These are phyloP conservation scores for Naumovozyma baii DNA, from an alignment of 805 yeast species.

Conservation along the genomic window DNA sequence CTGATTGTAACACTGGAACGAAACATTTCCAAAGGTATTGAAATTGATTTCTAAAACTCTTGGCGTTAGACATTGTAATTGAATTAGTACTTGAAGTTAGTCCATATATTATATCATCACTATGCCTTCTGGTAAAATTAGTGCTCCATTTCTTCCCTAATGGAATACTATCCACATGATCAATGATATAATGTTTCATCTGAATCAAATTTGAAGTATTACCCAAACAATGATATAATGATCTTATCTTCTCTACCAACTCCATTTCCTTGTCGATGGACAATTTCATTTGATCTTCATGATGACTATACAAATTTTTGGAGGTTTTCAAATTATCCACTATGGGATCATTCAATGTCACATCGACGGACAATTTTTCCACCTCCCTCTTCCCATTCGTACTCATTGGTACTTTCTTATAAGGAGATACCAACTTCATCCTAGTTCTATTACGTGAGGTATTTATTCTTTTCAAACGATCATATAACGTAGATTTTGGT, in stretches of 20 bases:
- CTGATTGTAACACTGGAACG: constrained; percentile 11
- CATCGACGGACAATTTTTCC: neutral
- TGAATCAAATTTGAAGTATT: constrained; percentile 15
- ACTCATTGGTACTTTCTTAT: too few relatives aligned
- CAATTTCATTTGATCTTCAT: constrained; percentile 21
- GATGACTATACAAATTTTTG: constrained; percentile 6
- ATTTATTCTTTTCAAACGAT: constrained; percentile 12
- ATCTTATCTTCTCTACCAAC: constrained; percentile 10
- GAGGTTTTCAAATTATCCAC: neutral
- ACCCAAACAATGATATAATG: constrained; percentile 14
- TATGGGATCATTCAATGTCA: neutral
- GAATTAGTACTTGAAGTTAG: constrained; percentile 5
- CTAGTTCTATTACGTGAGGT: too few relatives aligned
- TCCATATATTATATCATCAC: constrained; percentile 16
- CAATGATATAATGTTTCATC: constrained; percentile 13
- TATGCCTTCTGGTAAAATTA: constrained; percentile 18
- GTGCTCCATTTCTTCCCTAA: constrained; percentile 21
- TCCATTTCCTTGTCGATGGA: constrained; percentile 14
- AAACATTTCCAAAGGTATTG: constrained; percentile 16
- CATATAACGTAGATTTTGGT: constrained; percentile 23
- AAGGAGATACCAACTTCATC: too few relatives aligned
- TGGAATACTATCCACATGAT: constrained; percentile 10
- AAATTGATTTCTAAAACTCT: constrained; percentile 12
- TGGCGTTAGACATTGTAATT: constrained; percentile 10
- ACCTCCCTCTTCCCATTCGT: neutral